Conservation (phyloP, 495 filamentous ascomycete species). For the Tetracladium setigerum region DNA sequence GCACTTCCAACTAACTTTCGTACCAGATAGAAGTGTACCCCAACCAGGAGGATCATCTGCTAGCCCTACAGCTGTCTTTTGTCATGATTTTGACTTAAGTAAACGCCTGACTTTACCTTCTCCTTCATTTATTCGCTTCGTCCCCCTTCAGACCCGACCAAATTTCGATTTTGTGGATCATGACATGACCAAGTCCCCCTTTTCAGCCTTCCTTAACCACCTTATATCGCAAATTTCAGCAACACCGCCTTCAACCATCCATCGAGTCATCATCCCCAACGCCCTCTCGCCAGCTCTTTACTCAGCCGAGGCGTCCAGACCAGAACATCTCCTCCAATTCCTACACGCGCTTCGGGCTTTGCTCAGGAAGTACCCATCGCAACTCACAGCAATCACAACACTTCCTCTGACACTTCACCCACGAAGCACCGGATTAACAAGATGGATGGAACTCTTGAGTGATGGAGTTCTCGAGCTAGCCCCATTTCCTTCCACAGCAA, state of each 20-base stretch:
- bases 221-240: constrained; percentile 50
- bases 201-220: constrained; percentile 53
- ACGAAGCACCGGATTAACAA: constrained; percentile 65
- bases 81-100: constrained; percentile 83
- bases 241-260: constrained; percentile 52
- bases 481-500: constrained; percentile 54
- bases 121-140: constrained; percentile 48
- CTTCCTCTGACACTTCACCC: constrained; percentile 77
- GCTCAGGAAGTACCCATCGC: constrained; percentile 54
- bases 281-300: constrained; percentile 81
- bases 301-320: constrained; percentile 54
- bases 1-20: background rate
- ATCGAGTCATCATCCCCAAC: constrained; percentile 77
- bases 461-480: constrained; percentile 87
- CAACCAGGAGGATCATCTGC: constrained; percentile 6
- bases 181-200: constrained; percentile 40
- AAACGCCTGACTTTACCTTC: constrained; percentile 63
- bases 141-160: constrained; percentile 36
- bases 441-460: constrained; percentile 80
- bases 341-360: constrained; percentile 72
- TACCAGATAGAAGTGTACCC: constrained; percentile 10
- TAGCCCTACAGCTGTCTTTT: constrained; percentile 43
- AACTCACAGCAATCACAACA: constrained; percentile 68
- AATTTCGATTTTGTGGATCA: constrained; percentile 14
- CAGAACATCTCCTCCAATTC: constrained; percentile 72